Evolutionary conservation across 140 eudicot species (phyloP), one percentile per base, ranked within the genome.

Genomic region (Anethum foeniculum): DNA sequence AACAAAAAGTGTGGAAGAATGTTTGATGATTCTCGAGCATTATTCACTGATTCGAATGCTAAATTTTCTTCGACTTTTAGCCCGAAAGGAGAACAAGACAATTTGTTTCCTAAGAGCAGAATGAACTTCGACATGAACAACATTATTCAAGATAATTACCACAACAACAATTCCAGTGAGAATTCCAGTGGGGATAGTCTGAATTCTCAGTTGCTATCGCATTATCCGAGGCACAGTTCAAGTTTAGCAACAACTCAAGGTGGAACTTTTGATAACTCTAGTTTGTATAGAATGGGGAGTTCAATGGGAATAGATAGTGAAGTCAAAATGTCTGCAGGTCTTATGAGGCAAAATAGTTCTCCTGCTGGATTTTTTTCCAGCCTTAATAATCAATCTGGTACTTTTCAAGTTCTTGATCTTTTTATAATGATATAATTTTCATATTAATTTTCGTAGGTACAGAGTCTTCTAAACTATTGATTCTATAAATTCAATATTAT

Each of bases 301-400:
- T 85, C 91, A 6, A 25, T 73, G 82, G 88, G 80, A 12, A 49
- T 86, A 84, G 87, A 68, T 74, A 16, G 58, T 69, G 81, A 82
- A 64, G 81, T 80, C 14, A 85, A 82, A 83, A 79, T 85, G 79
- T 88, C 88, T 80, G 87, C 92, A 12, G 79, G 82, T 69, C 88
- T 94, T 78, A 68, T 84, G 84, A 85, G 97, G 76, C 97, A 94
- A 67, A 92, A 84, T 80, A 94, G 93, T 80, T 92, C 98, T 74
- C 98, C 98, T 81, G 93, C 97, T 88, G 98, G 96, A 54, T 86
- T 86, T 64, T 88, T 94, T 80, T 82, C 87, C 80, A 81, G 84
- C 64, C 84, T 85, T 71, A 83, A 75, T 82, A 81, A 85, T 77
- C 91, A 86, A 71, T 88, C 82, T 83, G 98, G 97, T 92, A 92